Base-by-base conservation (phyloP, 1,284 basidiomycete species). In the Microbotryomycetes sp. region DNA sequence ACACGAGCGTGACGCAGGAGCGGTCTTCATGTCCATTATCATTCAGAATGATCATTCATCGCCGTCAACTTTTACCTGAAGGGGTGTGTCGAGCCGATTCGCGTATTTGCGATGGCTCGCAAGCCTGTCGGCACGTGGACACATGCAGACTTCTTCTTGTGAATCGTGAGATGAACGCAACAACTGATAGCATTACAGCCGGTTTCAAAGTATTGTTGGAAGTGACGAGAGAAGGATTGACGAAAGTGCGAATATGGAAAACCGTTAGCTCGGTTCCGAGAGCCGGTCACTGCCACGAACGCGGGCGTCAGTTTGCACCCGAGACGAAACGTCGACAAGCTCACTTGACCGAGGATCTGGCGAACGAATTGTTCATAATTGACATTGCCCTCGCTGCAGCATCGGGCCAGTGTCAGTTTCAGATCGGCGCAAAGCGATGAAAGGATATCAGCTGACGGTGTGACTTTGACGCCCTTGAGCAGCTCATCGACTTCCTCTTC, bases 401-500 rank as follows among this genome's bases (percentile, higher is more conserved):
- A 47, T 13, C 24, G 24, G 54, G 56, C 46, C 4, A 41, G 2
- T 23, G 51, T 7, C 35, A 52, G 4, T 55, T n/a, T 50, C 35
- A 27, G 18, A 18, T 24, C 11, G n/a, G 45, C 9, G 28, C 24
- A 21, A 45, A 45, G 30, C 6, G 28, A 26, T 28, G 49, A 61
- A 50, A 18, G 18, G 51, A 31, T 3, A 27, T 23, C 16, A 16
- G 83, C 87, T 77, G 70, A 91, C 89, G 83, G 77, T 73, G 88
- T 88, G 64, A 93, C 83, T 76, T 90, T 88, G 18, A 91, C 88
- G 51, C 92, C 92, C 78, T 97, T 97, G 72, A 98, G 81, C 70
- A 98, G 80, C 78, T 98, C 96, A 75, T 98, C 94, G 23, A 97
- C 94, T 78, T 98, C 94, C 68, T 94, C 91, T 74, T 97, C 92